phyloP scores from a whole-genome alignment of 345 rosid genomes.

The Gossypium arboreum region DNA sequence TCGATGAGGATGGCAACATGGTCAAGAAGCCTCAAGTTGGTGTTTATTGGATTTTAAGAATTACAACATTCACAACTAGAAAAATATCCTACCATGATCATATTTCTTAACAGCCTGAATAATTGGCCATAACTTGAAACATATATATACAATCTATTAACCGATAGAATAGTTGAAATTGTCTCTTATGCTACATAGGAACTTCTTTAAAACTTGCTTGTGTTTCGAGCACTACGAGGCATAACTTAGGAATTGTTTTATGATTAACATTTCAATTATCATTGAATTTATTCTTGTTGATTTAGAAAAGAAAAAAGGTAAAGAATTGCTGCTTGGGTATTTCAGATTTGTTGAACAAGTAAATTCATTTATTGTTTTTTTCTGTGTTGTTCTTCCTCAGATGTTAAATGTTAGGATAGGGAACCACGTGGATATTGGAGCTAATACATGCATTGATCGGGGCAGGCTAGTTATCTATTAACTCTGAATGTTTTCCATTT shows the following conservation, averaged over 20 bases:
- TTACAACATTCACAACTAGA: neutral
- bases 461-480: slow-evolving; percentile 56
- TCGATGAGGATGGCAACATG: slow-evolving; percentile 64
- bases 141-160: neutral
- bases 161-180: neutral
- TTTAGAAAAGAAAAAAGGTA: neutral
- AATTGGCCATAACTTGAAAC: neutral
- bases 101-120: neutral
- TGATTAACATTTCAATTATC: neutral
- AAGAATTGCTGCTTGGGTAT: neutral
- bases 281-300: neutral
- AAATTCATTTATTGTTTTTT: neutral
- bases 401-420: slow-evolving; percentile 60
- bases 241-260: neutral
- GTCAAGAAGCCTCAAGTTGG: slow-evolving; percentile 82
- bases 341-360: slow-evolving; percentile 5
- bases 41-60: neutral
- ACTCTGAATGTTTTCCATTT: slow-evolving; percentile 1
- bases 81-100: neutral
- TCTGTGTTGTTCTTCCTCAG: slow-evolving; percentile 28
- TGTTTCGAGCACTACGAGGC: neutral
- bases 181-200: neutral
- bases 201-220: neutral
- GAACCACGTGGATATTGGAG: slow-evolving; percentile 76
- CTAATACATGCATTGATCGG: slow-evolving; percentile 79